phyloP scores from a whole-genome alignment of 208 protist species.

The Acanthamoeba lenticulata region DNA sequence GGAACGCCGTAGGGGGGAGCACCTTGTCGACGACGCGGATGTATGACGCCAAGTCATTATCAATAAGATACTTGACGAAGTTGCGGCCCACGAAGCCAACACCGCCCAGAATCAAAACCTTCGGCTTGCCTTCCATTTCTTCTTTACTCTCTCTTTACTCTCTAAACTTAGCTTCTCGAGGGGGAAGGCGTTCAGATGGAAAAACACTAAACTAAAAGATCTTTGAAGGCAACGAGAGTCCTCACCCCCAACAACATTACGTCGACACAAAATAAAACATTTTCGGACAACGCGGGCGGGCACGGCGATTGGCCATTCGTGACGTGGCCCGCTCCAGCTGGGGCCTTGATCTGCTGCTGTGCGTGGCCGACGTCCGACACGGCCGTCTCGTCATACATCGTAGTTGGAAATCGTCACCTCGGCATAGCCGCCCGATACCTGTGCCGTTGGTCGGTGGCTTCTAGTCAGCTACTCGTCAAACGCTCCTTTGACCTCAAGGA shows the following conservation, averaged over 20 bases:
- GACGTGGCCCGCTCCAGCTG: too few relatives aligned
- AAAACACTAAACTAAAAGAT: too few relatives aligned
- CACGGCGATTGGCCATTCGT: not conserved
- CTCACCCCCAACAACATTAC: not conserved
- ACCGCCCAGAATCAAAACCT: slow-evolving; percentile 83
- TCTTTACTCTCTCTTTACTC: not conserved
- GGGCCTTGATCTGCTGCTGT: too few relatives aligned
- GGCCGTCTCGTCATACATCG: not conserved
- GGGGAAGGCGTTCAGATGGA: not conserved
- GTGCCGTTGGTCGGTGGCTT: too few relatives aligned
- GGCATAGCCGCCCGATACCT: not conserved
- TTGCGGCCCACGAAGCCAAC: slow-evolving; percentile 93
- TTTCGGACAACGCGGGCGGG: not conserved
- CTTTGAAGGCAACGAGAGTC: too few relatives aligned
- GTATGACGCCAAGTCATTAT: slow-evolving; percentile 77
- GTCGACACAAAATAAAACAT: not conserved
- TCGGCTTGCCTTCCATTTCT: slow-evolving; percentile 74
- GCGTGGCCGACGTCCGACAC: too few relatives aligned
- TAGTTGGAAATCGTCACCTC: slow-evolving; percentile 28
- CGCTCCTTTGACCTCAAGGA: not conserved
- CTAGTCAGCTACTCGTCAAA: not conserved
- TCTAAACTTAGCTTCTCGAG: not conserved
- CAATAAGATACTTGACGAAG: slow-evolving; percentile 89
- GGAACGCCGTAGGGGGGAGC: slow-evolving; percentile 81
- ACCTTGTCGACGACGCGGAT: slow-evolving; percentile 89